These are phyloP conservation scores for Protomyces gravidus DNA, from an alignment of 1,139 yeast genomes.

Conservation along the genomic window DNA sequence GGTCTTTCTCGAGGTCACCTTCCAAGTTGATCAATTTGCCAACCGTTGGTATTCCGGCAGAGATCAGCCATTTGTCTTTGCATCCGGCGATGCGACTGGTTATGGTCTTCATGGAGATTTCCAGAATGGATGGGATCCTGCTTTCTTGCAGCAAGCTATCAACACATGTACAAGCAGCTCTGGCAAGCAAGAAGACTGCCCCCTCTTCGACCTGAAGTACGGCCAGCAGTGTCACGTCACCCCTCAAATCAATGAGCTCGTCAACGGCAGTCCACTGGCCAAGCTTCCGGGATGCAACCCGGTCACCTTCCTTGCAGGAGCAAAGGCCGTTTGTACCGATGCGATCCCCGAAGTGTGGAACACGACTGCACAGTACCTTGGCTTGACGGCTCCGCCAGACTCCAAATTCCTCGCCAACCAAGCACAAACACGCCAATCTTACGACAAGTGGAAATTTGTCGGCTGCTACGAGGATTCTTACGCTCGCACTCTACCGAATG, in stretches of 20 bases:
- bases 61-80: conserved; percentile 22
- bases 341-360: conserved; percentile 18
- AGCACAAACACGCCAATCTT: conserved; percentile 1
- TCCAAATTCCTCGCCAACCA: conserved; percentile 17
- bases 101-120: conserved; percentile 32
- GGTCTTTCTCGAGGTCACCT: conserved; percentile 28
- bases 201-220: conserved; percentile 17
- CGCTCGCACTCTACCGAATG: background rate
- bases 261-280: conserved; percentile 10
- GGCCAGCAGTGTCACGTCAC: conserved; percentile 19
- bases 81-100: conserved; percentile 30
- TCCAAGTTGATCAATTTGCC: conserved; percentile 9
- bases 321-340: conserved; percentile 1
- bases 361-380: conserved; percentile 10
- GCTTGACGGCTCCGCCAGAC: conserved; percentile 14
- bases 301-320: conserved; percentile 15
- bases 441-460: conserved; percentile 12
- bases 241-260: conserved; percentile 21
- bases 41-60: conserved; percentile 18
- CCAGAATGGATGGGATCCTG: conserved; percentile 30
- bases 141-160: conserved; percentile 27
- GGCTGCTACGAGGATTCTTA: conserved; percentile 26
- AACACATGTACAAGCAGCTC: conserved; percentile 27
- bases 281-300: conserved; percentile 29
- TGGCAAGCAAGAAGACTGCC: conserved; percentile 29